A percentile compares a stretch with the other conserved stretches of the same genome.
Evolutionary conservation across 305 asterid genomes (phyloP).

Genomic region (Withania somnifera): DNA sequence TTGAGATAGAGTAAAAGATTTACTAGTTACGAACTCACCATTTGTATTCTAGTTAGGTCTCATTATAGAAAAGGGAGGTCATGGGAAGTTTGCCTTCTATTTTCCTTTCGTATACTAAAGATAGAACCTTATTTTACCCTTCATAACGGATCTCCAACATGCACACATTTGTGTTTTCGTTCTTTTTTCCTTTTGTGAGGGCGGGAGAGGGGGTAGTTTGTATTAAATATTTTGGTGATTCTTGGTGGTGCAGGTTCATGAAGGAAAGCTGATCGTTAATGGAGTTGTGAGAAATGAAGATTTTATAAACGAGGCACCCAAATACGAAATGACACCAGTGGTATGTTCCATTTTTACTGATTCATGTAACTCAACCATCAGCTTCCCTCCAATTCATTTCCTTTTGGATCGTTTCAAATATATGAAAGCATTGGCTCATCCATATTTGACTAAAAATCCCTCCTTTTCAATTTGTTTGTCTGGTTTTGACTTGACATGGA

Average conservation of each 20-base stretch:
- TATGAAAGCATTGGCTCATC: neutral
- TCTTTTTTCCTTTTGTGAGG: neutral
- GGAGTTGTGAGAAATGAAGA: constrained; percentile 75
- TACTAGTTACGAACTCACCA: neutral
- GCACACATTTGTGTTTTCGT: neutral
- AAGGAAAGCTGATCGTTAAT: constrained; percentile 82
- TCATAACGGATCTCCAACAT: neutral
- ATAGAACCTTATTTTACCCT: neutral
- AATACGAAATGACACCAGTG: constrained; percentile 73
- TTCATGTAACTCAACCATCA: neutral
- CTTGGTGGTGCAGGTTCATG: constrained; percentile 59
- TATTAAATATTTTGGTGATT: neutral
- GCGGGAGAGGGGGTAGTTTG: neutral
- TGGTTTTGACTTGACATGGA: no score
- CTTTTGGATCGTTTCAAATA: neutral
- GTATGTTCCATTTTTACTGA: constrained; percentile 34
- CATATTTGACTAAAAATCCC: neutral
- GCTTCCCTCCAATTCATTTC: neutral
- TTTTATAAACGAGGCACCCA: constrained; percentile 69
- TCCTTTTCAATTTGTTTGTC: no score
- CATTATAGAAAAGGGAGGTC: neutral
- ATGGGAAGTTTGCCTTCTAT: neutral
- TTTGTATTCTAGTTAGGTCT: neutral
- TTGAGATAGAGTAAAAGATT: neutral
- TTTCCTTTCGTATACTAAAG: neutral